Evolutionary conservation across 2,329 filamentous ascomycete species (phyloP).

Genomic region (Paecilomyces variotii): DNA sequence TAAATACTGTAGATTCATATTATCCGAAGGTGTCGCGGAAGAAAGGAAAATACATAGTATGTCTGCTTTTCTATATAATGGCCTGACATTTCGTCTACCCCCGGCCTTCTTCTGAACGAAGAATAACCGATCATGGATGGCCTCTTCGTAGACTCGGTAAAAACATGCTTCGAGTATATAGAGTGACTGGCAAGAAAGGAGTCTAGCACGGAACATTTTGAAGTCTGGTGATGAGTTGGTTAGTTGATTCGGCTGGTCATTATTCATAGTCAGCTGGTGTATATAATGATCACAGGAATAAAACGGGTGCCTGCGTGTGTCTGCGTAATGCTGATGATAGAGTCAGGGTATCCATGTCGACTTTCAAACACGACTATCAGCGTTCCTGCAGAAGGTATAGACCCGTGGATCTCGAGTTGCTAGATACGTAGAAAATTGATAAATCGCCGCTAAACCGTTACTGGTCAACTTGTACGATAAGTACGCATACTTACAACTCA

Average conservation of each 20-base stretch:
- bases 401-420: background rate
- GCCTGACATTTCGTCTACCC: background rate
- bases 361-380: background rate
- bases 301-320: background rate
- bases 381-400: background rate
- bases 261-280: background rate
- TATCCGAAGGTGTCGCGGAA: background rate
- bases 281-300: background rate
- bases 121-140: background rate
- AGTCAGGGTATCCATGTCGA: background rate
- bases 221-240: background rate
- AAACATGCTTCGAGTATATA: background rate
- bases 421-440: background rate
- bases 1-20: background rate
- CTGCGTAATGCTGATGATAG: background rate
- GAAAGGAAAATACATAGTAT: background rate
- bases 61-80: background rate
- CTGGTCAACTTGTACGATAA: background rate
- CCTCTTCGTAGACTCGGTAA: background rate
- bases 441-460: background rate
- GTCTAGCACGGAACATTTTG: background rate
- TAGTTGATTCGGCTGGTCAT: background rate
- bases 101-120: no score
- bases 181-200: no score
- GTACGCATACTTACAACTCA: background rate